Base-by-base conservation (phyloP, 2,329 filamentous ascomycete species). In the Pseudogymnoascus sp. region DNA sequence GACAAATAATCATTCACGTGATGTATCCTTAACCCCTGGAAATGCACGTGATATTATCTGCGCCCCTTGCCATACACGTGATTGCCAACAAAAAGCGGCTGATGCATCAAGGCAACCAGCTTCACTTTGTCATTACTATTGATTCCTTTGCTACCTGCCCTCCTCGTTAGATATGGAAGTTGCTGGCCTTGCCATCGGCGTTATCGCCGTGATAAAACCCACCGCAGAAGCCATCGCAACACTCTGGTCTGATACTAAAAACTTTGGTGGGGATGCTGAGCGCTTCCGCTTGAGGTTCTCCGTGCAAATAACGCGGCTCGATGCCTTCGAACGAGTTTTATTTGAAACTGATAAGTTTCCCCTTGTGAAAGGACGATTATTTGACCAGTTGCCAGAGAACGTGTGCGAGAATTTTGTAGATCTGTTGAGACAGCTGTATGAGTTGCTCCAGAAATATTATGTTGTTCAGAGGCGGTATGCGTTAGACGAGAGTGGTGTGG, bases 391-490 rank as follows among this genome's bases (percentile, higher is more conserved):
- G 8, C 43, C 43, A 11, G 25, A 50, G 25, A 50, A 50, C n/a
- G 43, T 50, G 7, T 30, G 25, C 15, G 43, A 50, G 14, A 50
- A 50, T 50, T 50, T 50, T 18, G n/a, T 50, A 50, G 43, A 50
- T 50, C 43, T 50, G 5, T 50, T 50, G 43, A 50, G 14, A n/a
- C 43, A 50, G 43, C 43, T 50, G n/a, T 50, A 50, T 50, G 43
- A 50, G 14, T 50, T 50, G 25, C n/a, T 50, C 14, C 14, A 50
- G 25, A 50, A 50, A 30, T 50, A 50, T 28, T 50, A 50, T 12
- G 43, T 30, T 15, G 43, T 50, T 25, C 22, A 50, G 25, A 28
- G 30, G n/a, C 22, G 43, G n/a, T 50, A 50, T 30, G 14, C 43
- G 6, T 50, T 50, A 9, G 25, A 9, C 8, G 25, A 7, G 14